Evolutionary conservation across 1,139 yeast genomes (phyloP), one percentile per base, ranked within the genome.

Genomic region (Pneumocystis carinii): DNA sequence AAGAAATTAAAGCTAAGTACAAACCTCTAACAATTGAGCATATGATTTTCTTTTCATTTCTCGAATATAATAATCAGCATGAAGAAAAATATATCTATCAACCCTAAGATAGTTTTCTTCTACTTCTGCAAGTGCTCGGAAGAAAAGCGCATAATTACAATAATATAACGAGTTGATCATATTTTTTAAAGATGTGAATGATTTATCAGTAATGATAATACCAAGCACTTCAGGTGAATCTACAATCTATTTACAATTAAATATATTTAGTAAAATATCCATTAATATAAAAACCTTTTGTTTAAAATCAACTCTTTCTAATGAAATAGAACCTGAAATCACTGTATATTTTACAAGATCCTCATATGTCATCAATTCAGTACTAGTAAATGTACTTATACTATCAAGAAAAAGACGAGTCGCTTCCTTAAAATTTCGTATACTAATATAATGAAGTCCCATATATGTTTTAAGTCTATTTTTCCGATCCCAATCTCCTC

Each of bases 401-500:
- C 95, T 86, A 73, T 90, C 98, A 69, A 88, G 87, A 71, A 94
- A 80, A 68, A 90, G 77, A 66, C 83, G 82, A 2, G 97, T 83
- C 0, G 95, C 96, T 69, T 88, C 95, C 39, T 77, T 77, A 71
- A 94, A 94, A 71, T 89, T 84, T 71, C 99, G 83, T 36, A 92
- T 85, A 17, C 96, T 87, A 80, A 92, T 77, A 62, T 83, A 78
- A 73, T 88, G 88, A 63, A 92, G 80, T 29, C 98, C 98, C 67
- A 82, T 77, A 75, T 92, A 94, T 7, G 97, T 89, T 77, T 94
- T 92, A 78, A 83, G 89, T 70, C 96, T 79, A 76, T 94, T 92
- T 72, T 96, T 84, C 74, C 98, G 87, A 76, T 94, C 98, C 98
- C 99, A 92, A 74, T 92, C 99, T 66, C 98, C 98, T 62, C 98